Base-by-base conservation (phyloP, 2,329 filamentous ascomycete genomes). In the Xylariaceae sp. region DNA sequence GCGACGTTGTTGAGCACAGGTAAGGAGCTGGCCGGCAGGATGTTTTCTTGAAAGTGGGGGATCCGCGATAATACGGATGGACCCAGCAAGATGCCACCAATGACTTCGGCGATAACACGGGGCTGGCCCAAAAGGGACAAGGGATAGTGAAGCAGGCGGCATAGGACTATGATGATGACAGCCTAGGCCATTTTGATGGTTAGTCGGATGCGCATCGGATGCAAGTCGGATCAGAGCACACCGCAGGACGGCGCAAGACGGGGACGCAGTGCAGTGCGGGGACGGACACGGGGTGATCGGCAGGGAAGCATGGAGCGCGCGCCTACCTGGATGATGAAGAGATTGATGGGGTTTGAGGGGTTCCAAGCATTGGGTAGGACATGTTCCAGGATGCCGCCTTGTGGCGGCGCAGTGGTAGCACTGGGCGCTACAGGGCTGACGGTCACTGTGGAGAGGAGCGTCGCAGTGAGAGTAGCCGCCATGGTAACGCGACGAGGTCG, bases 21-120 rank as follows among this genome's bases (percentile, higher is more conserved):
- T 69, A 89, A 84, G 3, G 86, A 86, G 0, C 73, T 78, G 0
- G 71, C 63, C 0, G 87, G 87, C 64, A 90, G 89, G 57, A 90
- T 88, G 51, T 82, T 73, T 5, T 76, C 68, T 37, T 79, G 78
- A 68, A 90, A 91, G 39, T 83, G 80, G 2, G 86, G 86, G 30
- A 89, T 87, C 34, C 84, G 81, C 56, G 86, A 86, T 75, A 90
- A 80, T 16, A 89, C 85, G 0, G 87, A 89, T 0, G 87, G 87
- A 15, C 87, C 87, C 1, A 91, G 74, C 36, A 91, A 68, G 59
- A 91, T 87, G 47, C 87, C 87, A 26, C 84, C 86, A 51, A 90
- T 83, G 53, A 91, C 87, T 74, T 90, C 87, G 42, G 87, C 85
- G 60, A 91, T 90, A 54, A 91, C 87, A 52, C 85, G 80, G 57